Evolutionary conservation across 2,329 filamentous ascomycete genomes (phyloP), one percentile per base, ranked within the genome.

Genomic region (Ophiosphaerella korrae): DNA sequence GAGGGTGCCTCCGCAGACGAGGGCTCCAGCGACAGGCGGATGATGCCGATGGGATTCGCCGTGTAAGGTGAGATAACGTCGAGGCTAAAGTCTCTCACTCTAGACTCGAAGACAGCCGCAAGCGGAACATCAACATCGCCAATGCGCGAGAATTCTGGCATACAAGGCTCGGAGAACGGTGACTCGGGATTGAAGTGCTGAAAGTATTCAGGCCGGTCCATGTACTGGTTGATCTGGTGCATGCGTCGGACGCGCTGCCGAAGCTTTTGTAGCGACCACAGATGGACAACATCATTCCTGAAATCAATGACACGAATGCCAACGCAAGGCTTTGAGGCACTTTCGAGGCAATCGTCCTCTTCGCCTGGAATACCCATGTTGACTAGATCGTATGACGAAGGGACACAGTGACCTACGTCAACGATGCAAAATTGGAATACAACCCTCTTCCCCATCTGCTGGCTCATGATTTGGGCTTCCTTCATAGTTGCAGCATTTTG

Each of bases 381-480:
- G 3, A 97, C 92, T 75, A 99, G 88, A 73, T 99, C 94, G 74
- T 99, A 99, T 1, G 92, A 96, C 3, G 94, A 99, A 62, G 89
- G 92, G 60, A 95, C 83, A 18, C 86, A 87, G 66, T 99, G 92
- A 1, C 94, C 94, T 56, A 88, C 80, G 64, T 97, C 93, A 29
- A 97, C 86, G 48, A 97, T 87, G 11, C 90, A 88, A 70, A 97
- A 99, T 72, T 99, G 94, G 71, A 99, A 97, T 16, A 93, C 88
- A 7, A 97, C 89, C 58, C 86, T 86, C 72, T 97, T 94, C 62
- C 94, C 90, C 78, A 99, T 89, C 65, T 96, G 90, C 63, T 96
- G 93, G 77, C 92, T 96, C 90, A 99, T 94, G 53, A 99, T 88
- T 69, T 99, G 94, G 1, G 94, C 94, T 74, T 99, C 94, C 72